Evolutionary conservation across 495 filamentous ascomycete species (phyloP).

Genomic region (Penicillium salamii): DNA sequence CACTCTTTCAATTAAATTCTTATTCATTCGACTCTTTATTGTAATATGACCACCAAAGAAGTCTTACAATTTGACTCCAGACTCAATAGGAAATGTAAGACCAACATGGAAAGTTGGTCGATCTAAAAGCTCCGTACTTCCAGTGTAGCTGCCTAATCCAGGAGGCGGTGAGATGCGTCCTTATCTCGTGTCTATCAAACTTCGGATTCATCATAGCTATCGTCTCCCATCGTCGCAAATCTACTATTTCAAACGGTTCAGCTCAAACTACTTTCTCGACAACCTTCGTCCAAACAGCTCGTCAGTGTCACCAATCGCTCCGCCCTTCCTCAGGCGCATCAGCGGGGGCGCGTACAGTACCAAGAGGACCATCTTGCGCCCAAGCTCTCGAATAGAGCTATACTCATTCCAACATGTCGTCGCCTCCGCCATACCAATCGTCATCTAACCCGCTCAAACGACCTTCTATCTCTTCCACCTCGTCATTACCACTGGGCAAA

Average conservation of each 20-base stretch:
- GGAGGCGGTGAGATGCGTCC: constrained; percentile 8
- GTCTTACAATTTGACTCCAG: too few species aligned
- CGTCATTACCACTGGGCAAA: constrained; percentile 32
- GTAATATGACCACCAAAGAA: too few species aligned
- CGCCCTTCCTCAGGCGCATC: background rate
- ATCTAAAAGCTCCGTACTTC: too few species aligned
- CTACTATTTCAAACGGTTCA: too few species aligned
- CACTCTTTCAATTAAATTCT: background rate
- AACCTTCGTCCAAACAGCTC: too few species aligned
- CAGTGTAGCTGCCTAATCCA: background rate
- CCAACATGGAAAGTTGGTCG: too few species aligned
- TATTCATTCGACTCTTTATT: too few species aligned
- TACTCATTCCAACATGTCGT: constrained; percentile 35
- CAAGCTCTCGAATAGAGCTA: background rate
- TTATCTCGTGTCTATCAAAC: constrained; percentile 5
- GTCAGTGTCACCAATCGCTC: too few species aligned
- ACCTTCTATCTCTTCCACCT: constrained; percentile 38
- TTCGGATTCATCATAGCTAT: background rate
- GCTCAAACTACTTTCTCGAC: too few species aligned
- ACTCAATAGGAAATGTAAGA: too few species aligned
- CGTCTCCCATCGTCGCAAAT: background rate
- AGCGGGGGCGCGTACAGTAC: background rate
- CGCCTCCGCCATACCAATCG: constrained; percentile 37
- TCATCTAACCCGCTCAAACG: constrained; percentile 43
- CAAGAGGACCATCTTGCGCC: background rate